Evolutionary conservation across 306 rosid genomes (phyloP).

Genomic region (Cucurbita ficifolia): DNA sequence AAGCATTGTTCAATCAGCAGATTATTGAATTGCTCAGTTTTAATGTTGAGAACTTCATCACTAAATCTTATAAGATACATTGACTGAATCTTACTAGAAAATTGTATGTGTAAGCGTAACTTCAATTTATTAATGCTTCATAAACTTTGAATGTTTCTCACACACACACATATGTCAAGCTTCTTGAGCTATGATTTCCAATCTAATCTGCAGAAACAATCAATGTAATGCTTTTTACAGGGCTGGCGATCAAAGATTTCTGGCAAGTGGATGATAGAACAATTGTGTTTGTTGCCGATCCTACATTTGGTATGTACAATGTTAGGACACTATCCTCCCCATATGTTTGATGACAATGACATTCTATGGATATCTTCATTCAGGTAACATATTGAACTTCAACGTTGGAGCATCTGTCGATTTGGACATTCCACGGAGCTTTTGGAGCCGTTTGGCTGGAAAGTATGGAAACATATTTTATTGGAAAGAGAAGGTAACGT

Average conservation of each 20-base stretch:
- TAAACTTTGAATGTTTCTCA: background rate
- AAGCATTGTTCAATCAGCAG: background rate
- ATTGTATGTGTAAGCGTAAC: background rate
- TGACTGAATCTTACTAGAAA: background rate
- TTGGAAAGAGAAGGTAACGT: slow-evolving; percentile 80
- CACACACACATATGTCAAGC: background rate
- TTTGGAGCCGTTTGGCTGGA: slow-evolving; percentile 96
- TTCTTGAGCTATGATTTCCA: background rate
- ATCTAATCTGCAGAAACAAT: background rate
- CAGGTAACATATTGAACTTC: slow-evolving; percentile 90
- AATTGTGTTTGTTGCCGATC: slow-evolving; percentile 94
- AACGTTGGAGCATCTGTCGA: slow-evolving; percentile 81
- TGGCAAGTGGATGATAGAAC: slow-evolving; percentile 99
- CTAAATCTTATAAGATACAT: background rate
- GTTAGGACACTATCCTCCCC: background rate
- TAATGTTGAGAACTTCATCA: background rate
- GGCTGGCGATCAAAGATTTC: slow-evolving; percentile 80
- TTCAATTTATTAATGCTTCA: background rate
- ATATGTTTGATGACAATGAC: slow-evolving; percentile 2
- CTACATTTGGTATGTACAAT: slow-evolving; percentile 65
- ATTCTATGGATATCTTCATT: slow-evolving; percentile 4
- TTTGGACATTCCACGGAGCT: slow-evolving; percentile 81
- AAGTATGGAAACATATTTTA: slow-evolving; percentile 88
- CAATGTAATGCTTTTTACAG: slow-evolving; percentile 19
- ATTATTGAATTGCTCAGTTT: background rate